These are phyloP conservation scores for Chlamydomonas asymmetrica DNA, from an alignment of 139 green algal genomes.

Conservation along the genomic window DNA sequence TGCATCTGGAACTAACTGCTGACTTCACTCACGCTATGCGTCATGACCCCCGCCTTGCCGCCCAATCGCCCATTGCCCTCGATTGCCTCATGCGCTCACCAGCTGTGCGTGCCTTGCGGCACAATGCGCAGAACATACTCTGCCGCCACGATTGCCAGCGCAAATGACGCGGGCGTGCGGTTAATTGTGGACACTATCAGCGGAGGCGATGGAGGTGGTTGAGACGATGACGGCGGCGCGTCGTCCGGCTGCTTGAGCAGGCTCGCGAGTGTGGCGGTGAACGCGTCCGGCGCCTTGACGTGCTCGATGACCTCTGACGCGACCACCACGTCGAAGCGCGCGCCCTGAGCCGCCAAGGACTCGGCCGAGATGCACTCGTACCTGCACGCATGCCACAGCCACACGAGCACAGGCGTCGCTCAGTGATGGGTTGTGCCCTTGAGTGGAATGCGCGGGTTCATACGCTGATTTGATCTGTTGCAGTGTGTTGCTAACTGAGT, in stretches of 20 bases:
- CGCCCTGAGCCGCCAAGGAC: conserved; percentile 35
- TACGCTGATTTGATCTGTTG: background rate
- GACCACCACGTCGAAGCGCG: conserved; percentile 60
- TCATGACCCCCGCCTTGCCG: no score
- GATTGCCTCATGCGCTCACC: no score
- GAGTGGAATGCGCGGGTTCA: background rate
- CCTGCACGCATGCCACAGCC: no score
- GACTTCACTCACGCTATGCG: no score
- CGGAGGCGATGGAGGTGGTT: conserved; percentile 17
- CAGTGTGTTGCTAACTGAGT: background rate
- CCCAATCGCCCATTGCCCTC: no score
- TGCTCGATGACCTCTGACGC: conserved; percentile 64
- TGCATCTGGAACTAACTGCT: no score
- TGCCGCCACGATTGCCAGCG: conserved; percentile 80
- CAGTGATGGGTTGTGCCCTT: no score
- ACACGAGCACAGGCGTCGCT: no score
- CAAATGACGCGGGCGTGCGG: conserved; percentile 76
- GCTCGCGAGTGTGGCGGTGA: conserved; percentile 47
- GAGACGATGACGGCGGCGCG: background rate
- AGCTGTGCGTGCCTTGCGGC: conserved; percentile 37
- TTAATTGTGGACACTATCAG: conserved; percentile 87
- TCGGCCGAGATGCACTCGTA: conserved; percentile 58
- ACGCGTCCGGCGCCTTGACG: conserved; percentile 47
- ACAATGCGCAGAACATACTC: conserved; percentile 78
- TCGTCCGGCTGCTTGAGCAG: conserved; percentile 9